Evolutionary conservation across 768 basidiomycete genomes (phyloP).

Genomic region (Boletales sp.): DNA sequence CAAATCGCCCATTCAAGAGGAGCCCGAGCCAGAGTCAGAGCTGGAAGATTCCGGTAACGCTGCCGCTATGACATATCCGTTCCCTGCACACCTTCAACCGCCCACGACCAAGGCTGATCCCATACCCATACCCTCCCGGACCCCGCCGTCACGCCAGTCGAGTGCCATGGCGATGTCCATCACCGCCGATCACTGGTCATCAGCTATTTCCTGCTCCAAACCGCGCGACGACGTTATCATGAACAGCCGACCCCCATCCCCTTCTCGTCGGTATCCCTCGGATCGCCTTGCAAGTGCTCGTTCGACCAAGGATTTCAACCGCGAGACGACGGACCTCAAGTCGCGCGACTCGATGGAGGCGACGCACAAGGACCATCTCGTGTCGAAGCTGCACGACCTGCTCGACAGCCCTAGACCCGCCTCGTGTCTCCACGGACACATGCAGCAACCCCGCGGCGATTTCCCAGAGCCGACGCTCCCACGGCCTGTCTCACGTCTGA

Average conservation of each 20-base stretch:
- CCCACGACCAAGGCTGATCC: slow-evolving; percentile 17
- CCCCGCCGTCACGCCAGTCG: slow-evolving; percentile 24
- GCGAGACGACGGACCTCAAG: slow-evolving; percentile 24
- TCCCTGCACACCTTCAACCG: slow-evolving; percentile 27
- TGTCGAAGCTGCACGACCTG: slow-evolving; percentile 44
- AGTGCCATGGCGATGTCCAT: slow-evolving; percentile 27
- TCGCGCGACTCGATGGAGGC: slow-evolving; percentile 17
- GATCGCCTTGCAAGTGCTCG: slow-evolving; percentile 19
- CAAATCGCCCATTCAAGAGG: slow-evolving; percentile 22
- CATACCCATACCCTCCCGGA: slow-evolving; percentile 30
- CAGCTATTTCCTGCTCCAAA: slow-evolving; percentile 22
- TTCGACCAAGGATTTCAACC: slow-evolving; percentile 12
- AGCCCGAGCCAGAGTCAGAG: slow-evolving; percentile 24
- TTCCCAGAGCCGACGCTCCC: slow-evolving; percentile 23
- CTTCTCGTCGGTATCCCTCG: slow-evolving; percentile 21
- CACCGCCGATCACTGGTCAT: slow-evolving; percentile 21
- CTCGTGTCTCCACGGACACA: slow-evolving; percentile 39
- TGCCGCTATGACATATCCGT: slow-evolving; percentile 14
- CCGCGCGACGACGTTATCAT: slow-evolving; percentile 29
- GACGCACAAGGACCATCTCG: slow-evolving; percentile 30
- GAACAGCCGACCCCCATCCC: slow-evolving; percentile 27
- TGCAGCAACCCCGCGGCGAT: slow-evolving; percentile 27
- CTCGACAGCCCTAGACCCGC: slow-evolving; percentile 41
- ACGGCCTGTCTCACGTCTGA: slow-evolving; percentile 20
- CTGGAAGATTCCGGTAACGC: slow-evolving; percentile 15